Conservation (phyloP, 257 asterid genomes). For the Hygrophila difformis region DNA sequence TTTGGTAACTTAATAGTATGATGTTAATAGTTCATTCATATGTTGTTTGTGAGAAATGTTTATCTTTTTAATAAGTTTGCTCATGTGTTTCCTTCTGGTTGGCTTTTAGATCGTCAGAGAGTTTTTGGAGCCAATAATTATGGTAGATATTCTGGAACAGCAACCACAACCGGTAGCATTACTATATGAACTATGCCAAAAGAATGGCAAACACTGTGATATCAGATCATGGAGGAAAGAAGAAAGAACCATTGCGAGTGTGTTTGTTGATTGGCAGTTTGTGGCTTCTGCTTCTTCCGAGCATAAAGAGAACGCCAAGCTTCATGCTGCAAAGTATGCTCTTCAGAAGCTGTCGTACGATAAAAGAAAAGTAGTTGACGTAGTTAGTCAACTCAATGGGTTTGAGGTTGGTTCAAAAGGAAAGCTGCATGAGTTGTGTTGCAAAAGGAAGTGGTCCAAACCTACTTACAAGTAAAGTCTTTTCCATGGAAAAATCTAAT, state of each 20-base stretch:
- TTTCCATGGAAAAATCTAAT: too few relatives aligned
- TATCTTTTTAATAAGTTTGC: too few relatives aligned
- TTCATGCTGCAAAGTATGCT: conserved; percentile 72
- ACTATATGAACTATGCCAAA: conserved; percentile 66
- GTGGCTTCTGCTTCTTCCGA: conserved; percentile 51
- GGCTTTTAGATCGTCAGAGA: conserved; percentile 43
- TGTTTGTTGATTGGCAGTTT: conserved; percentile 45
- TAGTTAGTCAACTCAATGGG: conserved; percentile 21
- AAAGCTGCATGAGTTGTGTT: conserved; percentile 56
- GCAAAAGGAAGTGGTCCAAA: conserved; percentile 63
- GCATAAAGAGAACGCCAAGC: conserved; percentile 64
- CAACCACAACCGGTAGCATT: conserved; percentile 82
- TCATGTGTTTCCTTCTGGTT: too few relatives aligned
- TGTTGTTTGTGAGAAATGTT: too few relatives aligned
- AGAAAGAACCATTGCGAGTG: conserved; percentile 41
- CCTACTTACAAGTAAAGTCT: conserved; percentile 64
- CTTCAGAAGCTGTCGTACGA: conserved; percentile 27
- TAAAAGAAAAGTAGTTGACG: conserved; percentile 5
- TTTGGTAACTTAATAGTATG: too few relatives aligned
- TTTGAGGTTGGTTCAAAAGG: conserved; percentile 62
- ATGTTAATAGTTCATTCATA: too few relatives aligned
- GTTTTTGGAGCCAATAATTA: conserved; percentile 59
- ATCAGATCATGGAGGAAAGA: conserved; percentile 36
- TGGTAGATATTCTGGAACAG: conserved; percentile 36
- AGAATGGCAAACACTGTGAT: conserved; percentile 41